Evolutionary conservation across 345 rosid genomes (phyloP).

Genomic region (Eucalyptus curtisii): DNA sequence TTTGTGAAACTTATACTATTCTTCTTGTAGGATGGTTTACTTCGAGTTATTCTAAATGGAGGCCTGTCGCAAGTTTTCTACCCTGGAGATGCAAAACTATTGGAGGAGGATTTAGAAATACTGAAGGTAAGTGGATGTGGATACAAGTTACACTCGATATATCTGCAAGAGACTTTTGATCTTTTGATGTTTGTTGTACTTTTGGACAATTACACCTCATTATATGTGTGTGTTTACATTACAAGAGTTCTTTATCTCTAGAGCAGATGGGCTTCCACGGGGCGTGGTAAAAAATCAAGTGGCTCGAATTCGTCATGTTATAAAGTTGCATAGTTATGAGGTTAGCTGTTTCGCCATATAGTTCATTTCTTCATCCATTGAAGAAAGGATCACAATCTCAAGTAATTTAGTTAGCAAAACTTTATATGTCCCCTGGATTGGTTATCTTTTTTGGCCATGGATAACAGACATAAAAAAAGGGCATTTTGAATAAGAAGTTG

Average conservation of each 20-base stretch:
- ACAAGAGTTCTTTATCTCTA: slow-evolving; percentile 85
- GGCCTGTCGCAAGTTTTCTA: slow-evolving; percentile 56
- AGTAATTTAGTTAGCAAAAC: not conserved
- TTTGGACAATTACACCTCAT: not conserved
- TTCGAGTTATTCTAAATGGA: slow-evolving; percentile 76
- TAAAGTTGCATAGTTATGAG: slow-evolving; percentile 73
- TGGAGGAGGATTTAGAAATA: slow-evolving; percentile 80
- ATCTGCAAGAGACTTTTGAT: not conserved
- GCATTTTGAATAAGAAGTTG: not conserved
- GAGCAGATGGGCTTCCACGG: slow-evolving; percentile 87
- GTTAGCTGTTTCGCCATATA: slow-evolving; percentile 16
- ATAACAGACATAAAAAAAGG: not conserved
- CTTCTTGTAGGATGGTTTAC: slow-evolving; percentile 60
- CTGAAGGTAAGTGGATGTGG: slow-evolving; percentile 43
- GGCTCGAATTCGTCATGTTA: slow-evolving; percentile 60
- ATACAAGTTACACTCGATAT: not conserved
- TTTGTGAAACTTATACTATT: not conserved
- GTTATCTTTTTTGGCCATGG: not conserved
- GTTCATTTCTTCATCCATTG: not conserved
- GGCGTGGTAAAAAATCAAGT: slow-evolving; percentile 92
- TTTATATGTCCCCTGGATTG: not conserved
- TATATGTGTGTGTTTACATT: not conserved
- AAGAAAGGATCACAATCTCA: not conserved
- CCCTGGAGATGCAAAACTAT: slow-evolving; percentile 54
- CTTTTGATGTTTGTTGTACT: not conserved